Conservation (phyloP, 2,329 filamentous ascomycete species). For the Elsinoe fawcettii region DNA sequence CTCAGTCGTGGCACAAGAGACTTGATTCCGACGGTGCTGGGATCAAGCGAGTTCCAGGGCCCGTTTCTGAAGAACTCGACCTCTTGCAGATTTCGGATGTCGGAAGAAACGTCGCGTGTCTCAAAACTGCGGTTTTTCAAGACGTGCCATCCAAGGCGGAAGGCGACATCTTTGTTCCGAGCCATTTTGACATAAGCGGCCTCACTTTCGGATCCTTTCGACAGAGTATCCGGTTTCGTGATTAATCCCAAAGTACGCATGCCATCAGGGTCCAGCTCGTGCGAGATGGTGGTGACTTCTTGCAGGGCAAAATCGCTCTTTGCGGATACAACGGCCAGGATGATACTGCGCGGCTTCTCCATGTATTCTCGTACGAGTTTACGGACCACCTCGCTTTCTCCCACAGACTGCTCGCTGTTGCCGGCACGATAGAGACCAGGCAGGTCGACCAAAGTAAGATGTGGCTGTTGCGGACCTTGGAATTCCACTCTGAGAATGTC, state of each 20-base stretch:
- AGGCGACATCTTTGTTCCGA: constrained; percentile 15
- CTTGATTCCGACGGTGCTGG: constrained; percentile 20
- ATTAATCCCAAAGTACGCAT: constrained; percentile 28
- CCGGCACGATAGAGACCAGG: constrained; percentile 22
- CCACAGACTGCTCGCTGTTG: constrained; percentile 27
- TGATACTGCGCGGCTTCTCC: constrained; percentile 31
- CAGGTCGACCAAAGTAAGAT: constrained; percentile 24
- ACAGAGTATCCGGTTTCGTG: constrained; percentile 26
- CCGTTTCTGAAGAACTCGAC: constrained; percentile 20
- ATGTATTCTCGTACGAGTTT: constrained; percentile 34
- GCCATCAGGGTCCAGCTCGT: constrained; percentile 25
- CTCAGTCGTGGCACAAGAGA: constrained; percentile 21
- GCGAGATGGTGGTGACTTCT: constrained; percentile 35
- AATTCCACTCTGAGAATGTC: constrained; percentile 22
- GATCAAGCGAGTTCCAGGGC: constrained; percentile 7
- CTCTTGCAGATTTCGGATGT: constrained; percentile 21
- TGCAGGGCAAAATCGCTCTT: constrained; percentile 39
- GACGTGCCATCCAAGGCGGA: constrained; percentile 17
- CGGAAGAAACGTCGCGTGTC: constrained; percentile 2
- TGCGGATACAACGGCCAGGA: constrained; percentile 36
- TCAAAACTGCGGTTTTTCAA: constrained; percentile 17
- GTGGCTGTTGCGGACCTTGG: constrained; percentile 17
- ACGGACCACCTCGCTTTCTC: constrained; percentile 31
- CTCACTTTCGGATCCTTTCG: constrained; percentile 6
- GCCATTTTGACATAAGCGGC: constrained; percentile 13